Evolutionary conservation across 305 asterid species (phyloP), one percentile per base, ranked within the genome.

Genomic region (Nicotiana rustica): DNA sequence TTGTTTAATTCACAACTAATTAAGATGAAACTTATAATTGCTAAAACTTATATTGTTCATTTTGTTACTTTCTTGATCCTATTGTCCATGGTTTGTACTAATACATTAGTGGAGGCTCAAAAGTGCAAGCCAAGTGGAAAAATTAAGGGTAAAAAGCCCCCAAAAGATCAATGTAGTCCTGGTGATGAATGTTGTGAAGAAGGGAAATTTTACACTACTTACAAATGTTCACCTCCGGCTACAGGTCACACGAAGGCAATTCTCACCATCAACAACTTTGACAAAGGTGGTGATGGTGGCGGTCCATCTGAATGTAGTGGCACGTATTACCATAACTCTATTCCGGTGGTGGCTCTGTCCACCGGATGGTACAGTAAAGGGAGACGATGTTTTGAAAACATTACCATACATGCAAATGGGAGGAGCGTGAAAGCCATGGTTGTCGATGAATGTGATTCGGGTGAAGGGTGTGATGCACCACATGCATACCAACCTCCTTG

Each of bases 371-470:
- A 79, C 77, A 56, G 64, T 66, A 67, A 79, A 29, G 55, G 31
- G 29, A 83, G 82, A 10, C 52, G 85, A 61, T 86, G 86, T 71
- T 80, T 41, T 21, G 61, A 81, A 14, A 19, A 82, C 76, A 83
- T 87, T 9, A 85, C 83, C 14, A 15, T 87, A 6, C 66, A 83
- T 14, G 85, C 64, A 1, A 87, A 87, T 57, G 88, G 88, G 13
- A 80, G 61, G 69, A 77, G 88, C 12, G 88, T 77, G 9, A 47
- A 57, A 3, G 86, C 89, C n/a, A 82, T 29, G 88, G 85, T 87
- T 35, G 88, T 87, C 21, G 82, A 85, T 41, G 85, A 87, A 82
- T 87, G 86, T 52, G 89, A 85, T 60, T 85, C 85, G 0, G 79
- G 83, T 3, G 29, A 8, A 59, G 89, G 89, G 3, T 87, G 87